phyloP scores from a whole-genome alignment of 202 grass and related monocot genomes.

The Hordeum pubiflorum region DNA sequence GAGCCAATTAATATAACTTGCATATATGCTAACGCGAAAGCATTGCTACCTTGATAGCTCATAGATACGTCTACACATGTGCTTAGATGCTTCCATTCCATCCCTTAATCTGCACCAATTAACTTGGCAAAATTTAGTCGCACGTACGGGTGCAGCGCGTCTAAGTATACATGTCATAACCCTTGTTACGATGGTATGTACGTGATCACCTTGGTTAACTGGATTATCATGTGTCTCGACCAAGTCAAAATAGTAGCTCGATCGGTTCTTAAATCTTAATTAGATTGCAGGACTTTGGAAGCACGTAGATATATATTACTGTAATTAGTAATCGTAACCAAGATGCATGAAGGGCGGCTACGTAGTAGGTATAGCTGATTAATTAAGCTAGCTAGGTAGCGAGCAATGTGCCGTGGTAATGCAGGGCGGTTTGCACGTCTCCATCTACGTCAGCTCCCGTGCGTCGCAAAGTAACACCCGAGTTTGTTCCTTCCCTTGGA shows the following conservation, averaged over 20 bases:
- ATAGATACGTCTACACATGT: neutral
- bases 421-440: constrained; percentile 16
- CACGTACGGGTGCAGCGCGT: neutral
- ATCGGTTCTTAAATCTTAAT: neutral
- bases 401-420: neutral
- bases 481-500: constrained; percentile 1
- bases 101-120: neutral
- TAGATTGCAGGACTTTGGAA: neutral
- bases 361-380: neutral
- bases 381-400: neutral
- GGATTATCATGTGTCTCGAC: neutral
- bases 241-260: neutral
- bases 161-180: neutral
- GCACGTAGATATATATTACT: neutral
- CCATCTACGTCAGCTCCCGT: neutral
- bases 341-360: neutral
- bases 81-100: neutral
- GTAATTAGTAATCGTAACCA: neutral
- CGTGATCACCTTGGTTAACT: neutral
- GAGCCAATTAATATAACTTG: neutral
- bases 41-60: neutral
- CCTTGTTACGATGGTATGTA: too few species aligned
- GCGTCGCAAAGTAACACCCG: neutral
- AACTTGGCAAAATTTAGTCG: neutral
- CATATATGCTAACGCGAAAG: neutral